Base-by-base conservation (phyloP, 1,284 basidiomycete genomes). In the Trichosporon inkin region DNA sequence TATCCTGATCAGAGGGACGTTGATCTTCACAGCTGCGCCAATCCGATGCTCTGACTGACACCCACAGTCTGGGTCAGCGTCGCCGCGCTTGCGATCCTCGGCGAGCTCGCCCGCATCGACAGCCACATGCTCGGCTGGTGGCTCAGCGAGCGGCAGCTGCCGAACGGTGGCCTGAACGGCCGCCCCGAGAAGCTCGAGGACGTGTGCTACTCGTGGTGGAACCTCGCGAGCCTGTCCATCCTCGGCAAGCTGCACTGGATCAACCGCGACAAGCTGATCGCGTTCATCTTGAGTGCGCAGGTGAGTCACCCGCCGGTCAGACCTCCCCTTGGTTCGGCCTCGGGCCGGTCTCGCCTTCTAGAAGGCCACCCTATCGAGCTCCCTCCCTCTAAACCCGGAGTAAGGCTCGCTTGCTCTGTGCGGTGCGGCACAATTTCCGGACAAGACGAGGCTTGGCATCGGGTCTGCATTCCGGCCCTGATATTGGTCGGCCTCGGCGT, bases 141-240 rank as follows among this genome's bases (percentile, higher is more conserved):
- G 95, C 80, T 99, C 2, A 85, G 88, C 10, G 96, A 99, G 71
- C 82, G 95, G 8, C 95, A 99, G 74, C 81, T 97, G 10, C 88
- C 92, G 0, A 92, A 86, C 68, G 95, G 95, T 8, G 96, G 95
- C 0, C 81, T 99, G 61, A 98, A 99, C 68, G 95, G 95, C 0
- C 83, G 95, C 19, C 95, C 95, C 2, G 92, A 99, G 74, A 99
- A 99, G 80, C 82, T 98, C n/a, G 92, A 88, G 11, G 92, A 97
- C 69, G 89, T 92, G 84, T 99, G 96, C 80, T 99, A 99, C 79
- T 92, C 89, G 69, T 95, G 92, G 82, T 99, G 94, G 93, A 92
- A 95, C 6, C 83, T 99, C 2, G 93, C 94, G 0, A 82, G 90
- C 0, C 78, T 99, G 54, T 86, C 91, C 17, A 94, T 97, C 61